Evolutionary conservation across 106 monocot genomes (phyloP), one percentile per base, ranked within the genome.

Genomic region (Hemerocallis citrina): DNA sequence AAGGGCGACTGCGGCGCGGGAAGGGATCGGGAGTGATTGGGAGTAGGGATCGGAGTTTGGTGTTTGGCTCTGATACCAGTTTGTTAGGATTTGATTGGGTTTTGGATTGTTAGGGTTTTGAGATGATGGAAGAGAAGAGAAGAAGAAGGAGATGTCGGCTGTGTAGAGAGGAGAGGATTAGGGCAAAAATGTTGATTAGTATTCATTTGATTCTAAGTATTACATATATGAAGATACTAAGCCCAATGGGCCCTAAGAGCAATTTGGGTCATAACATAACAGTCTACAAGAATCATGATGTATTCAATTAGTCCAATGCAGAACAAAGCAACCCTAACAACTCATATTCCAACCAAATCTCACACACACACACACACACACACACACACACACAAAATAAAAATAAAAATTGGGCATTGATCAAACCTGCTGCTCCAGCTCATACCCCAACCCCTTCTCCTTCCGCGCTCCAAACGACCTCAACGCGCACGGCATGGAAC

Each of bases 361-460:
- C 28, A 27, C 4, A 14, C 19, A 52, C 27, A 4, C 5, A 0
- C 2, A 10, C 0, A 24, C 27, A 24, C 9, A n/a, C n/a, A n/a
- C n/a, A n/a, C n/a, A n/a, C 52, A 9, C 28, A 24, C 5, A 0
- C 4, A 1, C 30, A 45, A 23, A 7, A 48, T 50, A 28, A 36
- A 30, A n/a, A 28, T 58, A 29, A 28, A 22, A 4, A 33, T 6
- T 15, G 27, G 16, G 10, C 28, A 34, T 14, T 59, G 59, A 38
- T 7, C 28, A 12, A 30, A 51, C 37, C 35, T 76, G 77, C 14
- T 86, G 83, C 34, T 75, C 74, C 30, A 77, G 66, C 67, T 88
- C 84, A 59, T 68, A 81, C 17, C 67, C 60, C 21, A 59, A 55
- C 2, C 71, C 81, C 57, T 62, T 84, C 28, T 84, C 83, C n/a